These are phyloP conservation scores for Claviceps sp. DNA, from an alignment of 2,329 filamentous ascomycete species.

Conservation along the genomic window DNA sequence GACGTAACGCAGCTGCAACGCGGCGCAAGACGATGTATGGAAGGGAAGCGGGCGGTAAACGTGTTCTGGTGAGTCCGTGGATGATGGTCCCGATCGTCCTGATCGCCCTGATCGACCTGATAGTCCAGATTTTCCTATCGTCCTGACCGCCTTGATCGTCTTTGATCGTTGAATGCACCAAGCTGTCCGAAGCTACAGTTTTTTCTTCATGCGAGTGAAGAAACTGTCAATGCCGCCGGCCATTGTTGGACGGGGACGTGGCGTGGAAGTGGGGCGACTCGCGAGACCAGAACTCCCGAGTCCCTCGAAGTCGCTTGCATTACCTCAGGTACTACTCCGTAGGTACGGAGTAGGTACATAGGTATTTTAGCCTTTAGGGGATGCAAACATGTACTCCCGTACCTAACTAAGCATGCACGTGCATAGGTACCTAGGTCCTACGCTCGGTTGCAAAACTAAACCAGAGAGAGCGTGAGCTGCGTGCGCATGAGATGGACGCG, in stretches of 20 bases:
- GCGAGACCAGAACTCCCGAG: background rate
- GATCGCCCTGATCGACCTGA: background rate
- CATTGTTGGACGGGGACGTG: background rate
- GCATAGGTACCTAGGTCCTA: no score
- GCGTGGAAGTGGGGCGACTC: slow-evolving; percentile 1
- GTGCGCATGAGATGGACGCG: no score
- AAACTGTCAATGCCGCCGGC: background rate
- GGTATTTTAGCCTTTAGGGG: no score
- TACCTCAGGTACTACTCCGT: no score
- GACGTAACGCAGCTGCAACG: no score
- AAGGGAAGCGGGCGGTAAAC: background rate
- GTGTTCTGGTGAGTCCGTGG: background rate
- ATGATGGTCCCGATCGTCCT: background rate
- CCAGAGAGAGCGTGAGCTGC: no score
- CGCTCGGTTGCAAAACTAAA: no score
- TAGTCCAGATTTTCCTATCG: background rate
- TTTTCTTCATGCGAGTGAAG: background rate
- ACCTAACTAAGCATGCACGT: no score
- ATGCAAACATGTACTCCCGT: no score
- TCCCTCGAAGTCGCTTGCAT: no score
- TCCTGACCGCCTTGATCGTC: background rate
- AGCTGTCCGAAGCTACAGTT: background rate
- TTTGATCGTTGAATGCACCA: background rate
- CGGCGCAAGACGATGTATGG: background rate
- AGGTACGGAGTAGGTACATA: no score